A percentile compares a stretch with the other conserved stretches of the same genome.
These are phyloP conservation scores for Pseudogymnoascus sp. DNA, from an alignment of 2,329 filamentous ascomycete genomes.

Conservation along the genomic window DNA sequence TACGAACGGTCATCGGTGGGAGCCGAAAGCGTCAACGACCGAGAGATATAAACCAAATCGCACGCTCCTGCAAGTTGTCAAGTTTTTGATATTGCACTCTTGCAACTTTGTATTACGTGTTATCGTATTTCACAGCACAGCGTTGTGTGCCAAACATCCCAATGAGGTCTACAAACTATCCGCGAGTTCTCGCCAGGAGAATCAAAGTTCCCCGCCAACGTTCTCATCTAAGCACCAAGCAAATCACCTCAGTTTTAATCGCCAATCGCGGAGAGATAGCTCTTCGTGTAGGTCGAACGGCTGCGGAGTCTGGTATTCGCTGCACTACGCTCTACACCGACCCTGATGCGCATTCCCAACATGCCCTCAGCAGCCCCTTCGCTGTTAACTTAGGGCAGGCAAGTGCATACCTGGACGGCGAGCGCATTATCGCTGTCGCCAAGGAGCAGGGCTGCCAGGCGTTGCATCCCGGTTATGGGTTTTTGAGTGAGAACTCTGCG, in stretches of 20 bases:
- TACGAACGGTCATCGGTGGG: conserved; percentile 3
- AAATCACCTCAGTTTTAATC: conserved; percentile 76
- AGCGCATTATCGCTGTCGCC: conserved; percentile 82
- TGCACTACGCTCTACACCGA: conserved; percentile 95
- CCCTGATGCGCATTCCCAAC: conserved; percentile 77
- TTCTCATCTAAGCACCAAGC: conserved; percentile 26
- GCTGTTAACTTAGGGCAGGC: conserved; percentile 76
- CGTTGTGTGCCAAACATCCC: not conserved
- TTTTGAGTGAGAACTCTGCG: conserved; percentile 83
- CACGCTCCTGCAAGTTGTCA: not conserved
- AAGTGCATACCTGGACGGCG: conserved; percentile 84
- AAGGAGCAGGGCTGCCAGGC: conserved; percentile 80
- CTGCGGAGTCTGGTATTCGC: conserved; percentile 76
- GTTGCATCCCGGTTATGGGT: conserved; percentile 94
- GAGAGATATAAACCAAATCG: not conserved
- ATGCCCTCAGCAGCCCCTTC: conserved; percentile 76
- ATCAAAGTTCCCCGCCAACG: conserved; percentile 1
- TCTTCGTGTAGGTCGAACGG: conserved; percentile 82
- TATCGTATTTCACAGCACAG: not conserved
- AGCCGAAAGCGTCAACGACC: conserved; percentile 4
- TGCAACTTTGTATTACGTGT: not conserved
- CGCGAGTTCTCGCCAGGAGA: not conserved
- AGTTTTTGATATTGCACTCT: not conserved
- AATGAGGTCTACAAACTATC: conserved; percentile 2
- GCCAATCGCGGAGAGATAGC: conserved; percentile 97